Evolutionary conservation across 306 rosid genomes (phyloP).

Genomic region (Prinsepia uniflora): DNA sequence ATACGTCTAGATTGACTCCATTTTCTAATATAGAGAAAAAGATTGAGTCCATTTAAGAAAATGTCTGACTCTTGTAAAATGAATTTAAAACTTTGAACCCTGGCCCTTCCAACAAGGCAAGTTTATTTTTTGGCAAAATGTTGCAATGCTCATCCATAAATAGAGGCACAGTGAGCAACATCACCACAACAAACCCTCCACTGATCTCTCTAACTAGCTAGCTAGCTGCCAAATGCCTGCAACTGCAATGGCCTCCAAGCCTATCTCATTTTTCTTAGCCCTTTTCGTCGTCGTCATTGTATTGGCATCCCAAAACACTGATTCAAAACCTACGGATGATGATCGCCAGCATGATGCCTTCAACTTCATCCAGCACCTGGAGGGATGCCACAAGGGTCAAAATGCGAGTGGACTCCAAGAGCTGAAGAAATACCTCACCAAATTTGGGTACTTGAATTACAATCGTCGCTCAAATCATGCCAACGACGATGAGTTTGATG

Average conservation of each 20-base stretch:
- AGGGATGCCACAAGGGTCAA: slow-evolving; percentile 25
- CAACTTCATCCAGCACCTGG: slow-evolving; percentile 17
- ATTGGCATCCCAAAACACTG: neutral
- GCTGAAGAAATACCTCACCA: slow-evolving; percentile 19
- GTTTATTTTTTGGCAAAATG: neutral
- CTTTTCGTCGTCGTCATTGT: neutral
- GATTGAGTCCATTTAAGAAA: neutral
- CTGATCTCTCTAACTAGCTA: neutral
- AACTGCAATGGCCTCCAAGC: neutral
- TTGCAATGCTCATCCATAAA: neutral
- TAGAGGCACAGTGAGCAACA: neutral
- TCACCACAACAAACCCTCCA: neutral
- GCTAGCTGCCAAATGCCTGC: neutral
- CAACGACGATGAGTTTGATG: slow-evolving; percentile 17
- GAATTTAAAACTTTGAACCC: neutral
- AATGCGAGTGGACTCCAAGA: slow-evolving; percentile 11
- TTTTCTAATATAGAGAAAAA: too few relatives aligned
- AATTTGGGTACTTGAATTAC: slow-evolving; percentile 21
- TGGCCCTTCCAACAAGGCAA: neutral
- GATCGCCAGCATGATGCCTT: slow-evolving; percentile 4
- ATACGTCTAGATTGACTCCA: neutral
- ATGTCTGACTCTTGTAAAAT: neutral
- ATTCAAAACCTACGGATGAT: neutral
- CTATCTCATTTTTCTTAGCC: neutral
- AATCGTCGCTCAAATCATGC: neutral